phyloP scores from a whole-genome alignment of 2,329 filamentous ascomycete genomes.

The Didymella arachidicola region DNA sequence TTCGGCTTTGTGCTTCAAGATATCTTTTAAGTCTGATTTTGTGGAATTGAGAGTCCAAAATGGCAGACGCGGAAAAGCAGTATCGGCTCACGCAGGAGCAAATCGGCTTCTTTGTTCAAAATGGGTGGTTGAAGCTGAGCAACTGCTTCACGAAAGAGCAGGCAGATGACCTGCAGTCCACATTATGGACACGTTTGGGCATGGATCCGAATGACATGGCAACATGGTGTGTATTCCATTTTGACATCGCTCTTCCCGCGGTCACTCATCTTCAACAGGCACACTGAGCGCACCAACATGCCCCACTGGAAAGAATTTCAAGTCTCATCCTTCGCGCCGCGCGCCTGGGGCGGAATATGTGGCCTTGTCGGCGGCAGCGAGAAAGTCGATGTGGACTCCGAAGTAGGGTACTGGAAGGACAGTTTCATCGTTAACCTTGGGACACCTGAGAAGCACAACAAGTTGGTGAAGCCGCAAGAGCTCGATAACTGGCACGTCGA shows the following conservation, averaged over 20 bases:
- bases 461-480: conserved; percentile 60
- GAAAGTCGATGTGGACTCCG: conserved; percentile 47
- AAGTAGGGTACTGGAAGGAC: conserved; percentile 67
- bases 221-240: conserved; percentile 62
- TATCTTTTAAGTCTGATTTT: not conserved
- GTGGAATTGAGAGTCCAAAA: conserved; percentile 4
- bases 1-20: not conserved
- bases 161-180: conserved; percentile 57
- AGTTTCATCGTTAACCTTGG: conserved; percentile 75
- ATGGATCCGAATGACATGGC: conserved; percentile 69
- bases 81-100: conserved; percentile 55
- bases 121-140: conserved; percentile 64
- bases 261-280: conserved; percentile 33
- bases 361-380: conserved; percentile 70
- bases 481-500: conserved; percentile 72
- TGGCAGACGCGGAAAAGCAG: conserved; percentile 32
- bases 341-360: conserved; percentile 71
- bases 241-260: not conserved
- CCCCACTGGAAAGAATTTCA: conserved; percentile 65
- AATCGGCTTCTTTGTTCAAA: conserved; percentile 62
- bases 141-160: conserved; percentile 61
- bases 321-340: conserved; percentile 66
- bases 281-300: conserved; percentile 69
- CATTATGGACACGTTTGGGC: conserved; percentile 70
- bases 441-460: conserved; percentile 59